Percentiles rank a stretch among this genome's conserved stretches.
phyloP scores from a whole-genome alignment of 768 basidiomycete species.

The Kwoniella sp. region DNA sequence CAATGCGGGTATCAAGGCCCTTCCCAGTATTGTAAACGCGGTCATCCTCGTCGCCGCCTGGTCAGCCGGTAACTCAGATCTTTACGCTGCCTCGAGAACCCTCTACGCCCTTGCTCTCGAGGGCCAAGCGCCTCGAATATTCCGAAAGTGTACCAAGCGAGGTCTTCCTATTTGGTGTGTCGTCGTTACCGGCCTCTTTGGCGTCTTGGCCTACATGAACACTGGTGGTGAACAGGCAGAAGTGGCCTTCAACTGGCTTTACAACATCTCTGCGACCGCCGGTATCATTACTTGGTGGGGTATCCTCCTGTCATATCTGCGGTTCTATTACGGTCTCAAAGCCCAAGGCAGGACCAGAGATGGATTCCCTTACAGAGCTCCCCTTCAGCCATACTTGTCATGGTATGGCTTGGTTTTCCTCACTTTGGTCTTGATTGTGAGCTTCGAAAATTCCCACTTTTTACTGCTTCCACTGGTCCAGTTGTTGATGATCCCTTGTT shows the following conservation, averaged over 20 bases:
- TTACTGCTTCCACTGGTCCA: too few relatives aligned
- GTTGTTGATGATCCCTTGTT: conserved; percentile 10
- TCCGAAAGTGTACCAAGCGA: conserved; percentile 49
- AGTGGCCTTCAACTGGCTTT: conserved; percentile 51
- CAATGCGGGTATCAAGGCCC: conserved; percentile 52
- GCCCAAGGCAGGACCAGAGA: conserved; percentile 52
- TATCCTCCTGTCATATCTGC: conserved; percentile 46
- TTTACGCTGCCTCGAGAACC: conserved; percentile 59
- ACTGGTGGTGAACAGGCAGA: conserved; percentile 43
- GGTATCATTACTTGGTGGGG: conserved; percentile 56
- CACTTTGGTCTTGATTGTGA: conserved; percentile 46
- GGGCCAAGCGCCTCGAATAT: conserved; percentile 59
- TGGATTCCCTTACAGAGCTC: conserved; percentile 54
- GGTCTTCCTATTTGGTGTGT: conserved; percentile 53
- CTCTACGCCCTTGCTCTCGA: conserved; percentile 61
- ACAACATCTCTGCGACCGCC: conserved; percentile 54
- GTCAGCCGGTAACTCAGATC: conserved; percentile 57
- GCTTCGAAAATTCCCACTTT: too few relatives aligned
- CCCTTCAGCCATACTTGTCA: conserved; percentile 55
- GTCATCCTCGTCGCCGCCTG: conserved; percentile 55
- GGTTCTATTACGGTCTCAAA: conserved; percentile 54
- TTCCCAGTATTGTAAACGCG: conserved; percentile 55
- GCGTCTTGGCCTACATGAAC: conserved; percentile 46
- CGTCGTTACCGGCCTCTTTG: conserved; percentile 42
- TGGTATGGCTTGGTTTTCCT: conserved; percentile 53